phyloP scores from a whole-genome alignment of 768 basidiomycete genomes.

The Obba rivulosa region DNA sequence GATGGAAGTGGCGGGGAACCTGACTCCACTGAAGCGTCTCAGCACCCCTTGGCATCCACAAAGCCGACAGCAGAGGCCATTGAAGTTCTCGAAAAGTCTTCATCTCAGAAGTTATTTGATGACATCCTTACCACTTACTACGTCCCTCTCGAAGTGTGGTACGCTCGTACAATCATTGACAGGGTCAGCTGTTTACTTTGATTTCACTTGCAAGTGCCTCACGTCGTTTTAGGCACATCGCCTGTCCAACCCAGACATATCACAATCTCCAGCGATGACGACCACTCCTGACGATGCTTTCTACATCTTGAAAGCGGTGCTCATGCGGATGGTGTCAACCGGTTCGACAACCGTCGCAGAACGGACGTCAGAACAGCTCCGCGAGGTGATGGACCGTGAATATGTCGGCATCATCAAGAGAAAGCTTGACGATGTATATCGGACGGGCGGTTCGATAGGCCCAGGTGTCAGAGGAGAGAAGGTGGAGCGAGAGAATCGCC shows the following conservation, averaged over 20 bases:
- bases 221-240: constrained; percentile 66
- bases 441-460: constrained; percentile 37
- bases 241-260: constrained; percentile 68
- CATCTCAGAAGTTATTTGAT: constrained; percentile 56
- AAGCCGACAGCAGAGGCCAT: constrained; percentile 9
- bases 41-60: neutral
- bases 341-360: constrained; percentile 60
- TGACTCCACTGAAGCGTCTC: neutral
- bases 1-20: neutral
- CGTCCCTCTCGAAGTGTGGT: constrained; percentile 89
- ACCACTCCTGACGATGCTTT: constrained; percentile 93
- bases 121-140: constrained; percentile 71
- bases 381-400: constrained; percentile 76
- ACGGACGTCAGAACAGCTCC: constrained; percentile 55
- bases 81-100: constrained; percentile 40
- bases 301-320: constrained; percentile 86
- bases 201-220: too few relatives aligned
- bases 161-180: constrained; percentile 77
- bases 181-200: constrained; percentile 47
- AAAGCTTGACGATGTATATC: constrained; percentile 87
- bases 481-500: constrained; percentile 73
- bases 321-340: constrained; percentile 72
- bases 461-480: constrained; percentile 54
- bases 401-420: constrained; percentile 76
- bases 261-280: constrained; percentile 57